phyloP scores from a whole-genome alignment of 129 eudicot species.

The Flaveria brownii region DNA sequence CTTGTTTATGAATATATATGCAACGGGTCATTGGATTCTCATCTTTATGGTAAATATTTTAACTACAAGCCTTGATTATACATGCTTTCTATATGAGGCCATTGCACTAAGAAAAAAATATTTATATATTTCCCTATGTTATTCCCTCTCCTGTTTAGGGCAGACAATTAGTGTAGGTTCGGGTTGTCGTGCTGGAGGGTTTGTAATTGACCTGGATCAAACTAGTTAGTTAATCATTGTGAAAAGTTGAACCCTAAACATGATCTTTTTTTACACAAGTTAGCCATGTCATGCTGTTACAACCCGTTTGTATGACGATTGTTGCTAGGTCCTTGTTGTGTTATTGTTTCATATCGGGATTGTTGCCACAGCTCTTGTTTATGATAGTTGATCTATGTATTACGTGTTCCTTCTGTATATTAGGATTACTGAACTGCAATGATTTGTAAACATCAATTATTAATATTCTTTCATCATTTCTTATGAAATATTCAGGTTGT shows the following conservation, averaged over 20 bases:
- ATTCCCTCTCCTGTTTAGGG: background rate
- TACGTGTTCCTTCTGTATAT: no score
- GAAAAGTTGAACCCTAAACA: background rate
- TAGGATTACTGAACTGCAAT: no score
- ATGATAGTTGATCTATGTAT: no score
- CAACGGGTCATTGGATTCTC: slow-evolving; percentile 90
- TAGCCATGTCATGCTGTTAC: background rate
- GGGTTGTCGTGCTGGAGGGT: background rate
- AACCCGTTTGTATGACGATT: background rate
- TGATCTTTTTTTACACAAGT: no score
- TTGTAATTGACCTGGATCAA: background rate
- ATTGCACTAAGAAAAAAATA: background rate
- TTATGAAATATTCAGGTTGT: slow-evolving; percentile 47
- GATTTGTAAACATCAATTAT: no score
- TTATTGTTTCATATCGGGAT: no score
- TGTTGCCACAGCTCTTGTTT: no score
- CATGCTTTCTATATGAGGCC: background rate
- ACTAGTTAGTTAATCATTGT: background rate
- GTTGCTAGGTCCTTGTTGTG: no score
- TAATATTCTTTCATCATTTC: background rate
- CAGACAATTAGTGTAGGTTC: background rate
- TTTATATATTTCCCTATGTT: no score
- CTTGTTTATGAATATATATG: slow-evolving; percentile 91
- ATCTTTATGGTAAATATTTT: slow-evolving; percentile 73
- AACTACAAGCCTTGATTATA: background rate